phyloP scores from a whole-genome alignment of 768 basidiomycete species.

The Mycena belliarum region DNA sequence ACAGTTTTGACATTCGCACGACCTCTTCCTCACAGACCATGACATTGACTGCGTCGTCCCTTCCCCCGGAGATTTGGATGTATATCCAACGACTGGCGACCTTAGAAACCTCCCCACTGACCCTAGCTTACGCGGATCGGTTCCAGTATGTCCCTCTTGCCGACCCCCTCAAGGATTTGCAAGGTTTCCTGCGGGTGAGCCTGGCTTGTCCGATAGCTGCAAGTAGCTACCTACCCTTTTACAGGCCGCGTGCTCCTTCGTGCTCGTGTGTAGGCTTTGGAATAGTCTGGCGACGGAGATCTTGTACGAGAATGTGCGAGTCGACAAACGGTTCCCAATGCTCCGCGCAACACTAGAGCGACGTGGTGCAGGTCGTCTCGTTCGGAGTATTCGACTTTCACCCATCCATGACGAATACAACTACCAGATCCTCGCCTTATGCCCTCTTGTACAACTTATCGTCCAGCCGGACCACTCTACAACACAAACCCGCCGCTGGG shows the following conservation, averaged over 20 bases:
- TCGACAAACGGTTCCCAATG: background rate
- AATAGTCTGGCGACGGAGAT: constrained; percentile 8
- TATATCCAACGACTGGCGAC: constrained; percentile 13
- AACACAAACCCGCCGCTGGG: too few relatives aligned
- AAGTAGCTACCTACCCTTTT: background rate
- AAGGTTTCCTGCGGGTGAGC: constrained; percentile 6
- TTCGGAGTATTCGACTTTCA: constrained; percentile 15
- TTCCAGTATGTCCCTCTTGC: background rate
- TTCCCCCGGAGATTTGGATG: constrained; percentile 17
- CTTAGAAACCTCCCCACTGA: constrained; percentile 4
- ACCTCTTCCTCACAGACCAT: too few relatives aligned
- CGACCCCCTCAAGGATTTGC: constrained; percentile 4
- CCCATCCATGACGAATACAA: constrained; percentile 6
- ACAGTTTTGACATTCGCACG: too few relatives aligned
- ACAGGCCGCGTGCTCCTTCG: constrained; percentile 5
- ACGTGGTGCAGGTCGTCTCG: background rate
- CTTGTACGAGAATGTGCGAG: constrained; percentile 10
- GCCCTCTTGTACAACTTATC: constrained; percentile 5
- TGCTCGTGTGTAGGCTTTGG: constrained; percentile 15
- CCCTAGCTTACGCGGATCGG: background rate
- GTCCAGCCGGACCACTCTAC: background rate
- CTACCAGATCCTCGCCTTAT: background rate
- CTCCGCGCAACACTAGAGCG: background rate
- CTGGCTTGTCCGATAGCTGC: background rate
- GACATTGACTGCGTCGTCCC: too few relatives aligned